Evolutionary conservation across 2,329 filamentous ascomycete species (phyloP).

Genomic region (Colletotrichum falcatum): DNA sequence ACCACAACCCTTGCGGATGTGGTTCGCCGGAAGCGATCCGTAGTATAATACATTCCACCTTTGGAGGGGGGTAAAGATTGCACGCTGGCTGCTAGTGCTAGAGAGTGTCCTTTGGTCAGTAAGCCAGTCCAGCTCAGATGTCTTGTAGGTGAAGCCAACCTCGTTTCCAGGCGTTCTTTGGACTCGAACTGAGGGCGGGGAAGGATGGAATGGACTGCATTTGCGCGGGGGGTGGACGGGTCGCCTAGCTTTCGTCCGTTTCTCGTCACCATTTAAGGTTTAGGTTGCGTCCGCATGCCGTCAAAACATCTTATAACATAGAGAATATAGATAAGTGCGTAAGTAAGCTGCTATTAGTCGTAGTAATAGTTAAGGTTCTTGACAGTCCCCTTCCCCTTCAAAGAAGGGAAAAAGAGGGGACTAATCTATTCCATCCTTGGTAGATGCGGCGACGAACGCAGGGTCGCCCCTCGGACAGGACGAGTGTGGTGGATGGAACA

Average conservation of each 20-base stretch:
- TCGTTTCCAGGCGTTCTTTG: conserved; percentile 5
- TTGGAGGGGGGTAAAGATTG: too few relatives aligned
- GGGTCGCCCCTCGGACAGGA: conserved; percentile 1
- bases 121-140: conserved; percentile 12
- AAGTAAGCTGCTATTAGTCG: too few relatives aligned
- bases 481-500: conserved; percentile 11
- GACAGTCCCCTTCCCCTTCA: background rate
- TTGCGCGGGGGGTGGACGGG: background rate
- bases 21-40: background rate
- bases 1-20: background rate
- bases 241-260: background rate
- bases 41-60: too few relatives aligned
- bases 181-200: too few relatives aligned
- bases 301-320: too few relatives aligned
- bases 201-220: too few relatives aligned
- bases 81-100: background rate
- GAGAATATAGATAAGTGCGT: background rate
- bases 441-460: conserved; percentile 1
- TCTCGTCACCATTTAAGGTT: background rate
- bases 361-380: background rate
- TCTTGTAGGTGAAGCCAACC: background rate
- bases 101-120: background rate
- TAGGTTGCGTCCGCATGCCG: too few relatives aligned
- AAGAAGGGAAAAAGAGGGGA: background rate
- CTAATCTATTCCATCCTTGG: conserved; percentile 4